Evolutionary conservation across 73 alveolate species (phyloP).

Genomic region (Symbiodinium pilosum): DNA sequence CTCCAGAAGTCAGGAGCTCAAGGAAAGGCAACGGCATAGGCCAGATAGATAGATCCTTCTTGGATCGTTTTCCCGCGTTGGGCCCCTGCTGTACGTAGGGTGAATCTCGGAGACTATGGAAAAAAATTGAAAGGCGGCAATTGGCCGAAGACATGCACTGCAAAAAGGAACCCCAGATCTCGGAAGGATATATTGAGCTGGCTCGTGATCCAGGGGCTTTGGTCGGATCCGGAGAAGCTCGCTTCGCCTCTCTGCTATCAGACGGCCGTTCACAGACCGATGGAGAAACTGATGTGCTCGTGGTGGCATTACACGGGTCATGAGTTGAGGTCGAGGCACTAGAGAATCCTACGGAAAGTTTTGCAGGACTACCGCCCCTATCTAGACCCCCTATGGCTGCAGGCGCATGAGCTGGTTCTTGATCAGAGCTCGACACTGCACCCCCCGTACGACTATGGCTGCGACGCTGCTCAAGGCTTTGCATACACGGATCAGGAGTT

Average conservation of each 20-base stretch:
- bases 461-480: neutral
- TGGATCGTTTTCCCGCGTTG: neutral
- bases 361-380: too few species aligned
- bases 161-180: neutral
- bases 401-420: too few species aligned
- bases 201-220: neutral
- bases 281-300: too few species aligned
- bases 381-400: too few species aligned
- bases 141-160: neutral
- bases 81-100: neutral
- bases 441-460: too few species aligned
- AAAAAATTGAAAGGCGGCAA: neutral
- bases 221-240: neutral
- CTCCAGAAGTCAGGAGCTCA: neutral
- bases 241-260: neutral
- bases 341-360: too few species aligned
- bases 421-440: too few species aligned
- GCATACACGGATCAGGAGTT: neutral
- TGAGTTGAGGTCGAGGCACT: too few species aligned
- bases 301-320: too few species aligned
- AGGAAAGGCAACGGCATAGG: neutral
- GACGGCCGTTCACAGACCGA: neutral
- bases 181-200: neutral
- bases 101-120: neutral
- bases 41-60: neutral